Conservation (phyloP, 2,329 filamentous ascomycete genomes). For the Ophiocordyceps camponoti-saundersi region DNA sequence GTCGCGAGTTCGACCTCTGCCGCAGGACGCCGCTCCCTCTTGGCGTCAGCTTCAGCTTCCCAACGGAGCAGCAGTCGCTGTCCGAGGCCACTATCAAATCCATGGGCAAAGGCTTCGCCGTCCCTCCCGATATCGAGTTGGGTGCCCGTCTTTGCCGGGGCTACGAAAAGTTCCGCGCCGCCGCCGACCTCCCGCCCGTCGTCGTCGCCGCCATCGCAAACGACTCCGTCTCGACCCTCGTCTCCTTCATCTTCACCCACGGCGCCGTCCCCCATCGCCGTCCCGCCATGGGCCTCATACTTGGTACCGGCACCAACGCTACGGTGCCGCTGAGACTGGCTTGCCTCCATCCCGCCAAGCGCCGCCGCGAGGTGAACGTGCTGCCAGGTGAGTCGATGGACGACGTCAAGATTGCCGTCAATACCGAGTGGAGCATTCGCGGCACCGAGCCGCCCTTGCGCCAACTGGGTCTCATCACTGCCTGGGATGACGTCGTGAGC, state of each 20-base stretch:
- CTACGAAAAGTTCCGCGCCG: conserved; percentile 32
- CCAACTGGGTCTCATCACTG: conserved; percentile 44
- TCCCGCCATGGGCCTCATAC: conserved; percentile 55
- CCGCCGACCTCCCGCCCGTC: conserved; percentile 40
- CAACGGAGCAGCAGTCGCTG: conserved; percentile 47
- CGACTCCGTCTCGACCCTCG: conserved; percentile 63
- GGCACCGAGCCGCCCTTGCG: conserved; percentile 53
- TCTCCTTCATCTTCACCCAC: conserved; percentile 59
- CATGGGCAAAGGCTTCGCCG: conserved; percentile 56
- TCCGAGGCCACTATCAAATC: conserved; percentile 46
- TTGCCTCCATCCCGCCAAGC: background rate
- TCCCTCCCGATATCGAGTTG: conserved; percentile 42
- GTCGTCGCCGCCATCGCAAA: conserved; percentile 64
- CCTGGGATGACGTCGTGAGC: conserved; percentile 56
- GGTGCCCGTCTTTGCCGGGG: conserved; percentile 40
- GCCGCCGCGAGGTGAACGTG: conserved; percentile 16
- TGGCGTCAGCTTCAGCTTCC: conserved; percentile 56
- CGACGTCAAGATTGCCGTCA: conserved; percentile 55
- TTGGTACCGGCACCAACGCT: conserved; percentile 12
- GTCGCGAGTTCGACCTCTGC: conserved; percentile 22
- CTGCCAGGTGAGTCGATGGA: conserved; percentile 26
- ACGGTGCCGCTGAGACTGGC: background rate
- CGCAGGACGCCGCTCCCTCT: conserved; percentile 34
- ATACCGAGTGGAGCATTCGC: conserved; percentile 73
- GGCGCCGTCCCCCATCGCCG: conserved; percentile 42